These are phyloP conservation scores for Daldinia sp. DNA, from an alignment of 2,329 filamentous ascomycete genomes.

Conservation along the genomic window DNA sequence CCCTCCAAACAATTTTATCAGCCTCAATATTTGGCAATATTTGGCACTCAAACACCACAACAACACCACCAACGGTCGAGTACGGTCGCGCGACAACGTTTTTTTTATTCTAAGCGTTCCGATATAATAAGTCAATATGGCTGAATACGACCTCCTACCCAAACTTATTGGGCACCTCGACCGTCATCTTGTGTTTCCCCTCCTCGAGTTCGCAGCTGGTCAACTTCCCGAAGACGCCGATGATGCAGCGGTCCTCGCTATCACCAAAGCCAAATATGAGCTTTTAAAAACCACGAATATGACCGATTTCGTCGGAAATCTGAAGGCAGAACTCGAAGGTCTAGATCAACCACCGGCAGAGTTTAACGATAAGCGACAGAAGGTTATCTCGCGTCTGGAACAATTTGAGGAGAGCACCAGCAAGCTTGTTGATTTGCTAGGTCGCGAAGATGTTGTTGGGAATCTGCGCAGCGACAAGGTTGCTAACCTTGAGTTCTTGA, in stretches of 20 bases:
- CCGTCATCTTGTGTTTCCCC: slow-evolving; percentile 94
- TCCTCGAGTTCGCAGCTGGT: slow-evolving; percentile 90
- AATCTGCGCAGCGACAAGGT: slow-evolving; percentile 96
- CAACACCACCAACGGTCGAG: not conserved
- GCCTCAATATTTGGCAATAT: slow-evolving; percentile 16
- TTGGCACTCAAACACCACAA: not conserved
- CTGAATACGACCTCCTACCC: slow-evolving; percentile 83
- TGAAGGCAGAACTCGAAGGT: slow-evolving; percentile 90
- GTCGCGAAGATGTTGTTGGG: slow-evolving; percentile 88
- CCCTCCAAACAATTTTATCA: slow-evolving; percentile 32
- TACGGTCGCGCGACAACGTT: not conserved
- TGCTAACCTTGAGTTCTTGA: slow-evolving; percentile 97
- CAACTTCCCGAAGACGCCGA: slow-evolving; percentile 81
- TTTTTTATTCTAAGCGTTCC: not conserved
- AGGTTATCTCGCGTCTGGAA: slow-evolving; percentile 85
- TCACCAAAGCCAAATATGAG: slow-evolving; percentile 89
- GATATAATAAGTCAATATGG: slow-evolving; percentile 62
- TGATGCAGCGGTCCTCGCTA: slow-evolving; percentile 70
- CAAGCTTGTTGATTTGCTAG: slow-evolving; percentile 88
- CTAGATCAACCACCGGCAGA: slow-evolving; percentile 83
- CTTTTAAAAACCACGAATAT: slow-evolving; percentile 98
- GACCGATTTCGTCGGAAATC: slow-evolving; percentile 94
- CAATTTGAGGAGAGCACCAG: slow-evolving; percentile 87
- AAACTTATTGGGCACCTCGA: slow-evolving; percentile 93
- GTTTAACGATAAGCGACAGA: slow-evolving; percentile 89